Percentiles rank a stretch among this genome's conserved stretches.
Conservation (phyloP, 2,329 filamentous ascomycete genomes). For the Fusarium begoniae region DNA sequence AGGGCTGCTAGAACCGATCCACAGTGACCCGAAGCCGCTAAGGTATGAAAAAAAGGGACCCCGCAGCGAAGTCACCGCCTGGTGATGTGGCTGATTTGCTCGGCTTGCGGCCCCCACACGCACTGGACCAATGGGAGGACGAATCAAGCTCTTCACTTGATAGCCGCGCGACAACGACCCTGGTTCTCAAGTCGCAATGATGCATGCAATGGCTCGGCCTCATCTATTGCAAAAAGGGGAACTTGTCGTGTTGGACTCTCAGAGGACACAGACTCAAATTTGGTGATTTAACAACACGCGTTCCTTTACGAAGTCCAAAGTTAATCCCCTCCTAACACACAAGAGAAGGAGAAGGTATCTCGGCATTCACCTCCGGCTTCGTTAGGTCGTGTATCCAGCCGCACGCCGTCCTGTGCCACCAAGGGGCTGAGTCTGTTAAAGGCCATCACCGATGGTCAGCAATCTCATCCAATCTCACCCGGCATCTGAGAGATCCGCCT, state of each 20-base stretch:
- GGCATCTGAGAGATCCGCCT: conserved; percentile 19
- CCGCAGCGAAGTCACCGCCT: conserved; percentile 40
- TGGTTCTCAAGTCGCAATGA: conserved; percentile 7
- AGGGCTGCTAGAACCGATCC: conserved; percentile 37
- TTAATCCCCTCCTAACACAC: not conserved
- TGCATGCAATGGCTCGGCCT: conserved; percentile 22
- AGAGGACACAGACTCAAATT: conserved; percentile 16
- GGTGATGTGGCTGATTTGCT: conserved; percentile 42
- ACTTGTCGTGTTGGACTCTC: conserved; percentile 21
- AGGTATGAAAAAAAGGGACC: conserved; percentile 21
- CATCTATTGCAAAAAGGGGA: conserved; percentile 25
- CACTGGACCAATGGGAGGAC: conserved; percentile 23
- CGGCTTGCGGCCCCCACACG: conserved; percentile 26
- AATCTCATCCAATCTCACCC: conserved; percentile 31
- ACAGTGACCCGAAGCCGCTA: conserved; percentile 39
- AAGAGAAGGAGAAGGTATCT: not conserved
- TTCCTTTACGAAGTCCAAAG: conserved; percentile 3
- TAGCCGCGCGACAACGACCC: conserved; percentile 44
- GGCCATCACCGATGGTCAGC: conserved; percentile 27
- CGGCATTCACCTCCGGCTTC: not conserved
- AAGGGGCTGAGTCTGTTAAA: conserved; percentile 25
- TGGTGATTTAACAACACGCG: conserved; percentile 17
- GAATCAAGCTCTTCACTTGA: conserved; percentile 10
- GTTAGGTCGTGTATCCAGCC: conserved; percentile 2
- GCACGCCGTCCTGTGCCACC: conserved; percentile 18